Evolutionary conservation across 2,329 filamentous ascomycete species (phyloP), one percentile per base, ranked within the genome.

Genomic region (Exophiala bonariae): DNA sequence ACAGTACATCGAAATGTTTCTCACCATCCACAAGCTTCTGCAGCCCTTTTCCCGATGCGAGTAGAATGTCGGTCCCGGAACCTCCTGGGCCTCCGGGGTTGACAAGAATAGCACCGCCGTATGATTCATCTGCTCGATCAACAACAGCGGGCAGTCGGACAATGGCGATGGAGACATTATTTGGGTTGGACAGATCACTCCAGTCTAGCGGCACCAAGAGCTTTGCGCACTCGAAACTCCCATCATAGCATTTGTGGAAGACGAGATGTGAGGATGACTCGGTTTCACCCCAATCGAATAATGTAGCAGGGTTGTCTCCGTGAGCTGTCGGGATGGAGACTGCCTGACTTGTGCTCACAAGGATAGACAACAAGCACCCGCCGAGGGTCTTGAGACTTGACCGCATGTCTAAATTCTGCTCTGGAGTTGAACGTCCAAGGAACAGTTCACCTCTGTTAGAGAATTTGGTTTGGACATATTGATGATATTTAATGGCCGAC

Each of bases 151-250:
- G 72, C 6, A 71, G 62, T 20, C 69, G 70, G n/a, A 71, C 65
- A 8, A 79, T 60, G 3, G 75, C 75, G 19, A 79, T 54, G 2
- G 64, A 64, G 16, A 75, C 65, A 16, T 59, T 58, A 34, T 63
- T 65, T 30, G 28, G 63, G 56, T 30, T 70, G 63, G 1, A 59
- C 57, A 3, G 61, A 60, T 56, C 49, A 23, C 71, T 65, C 61
- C 71, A 75, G 55, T 73, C 72, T 59, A 79, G 68, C 0, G 76
- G 77, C 0, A 78, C 66, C 36, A 71, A 62, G 3, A 80, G 60
- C 4, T 71, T 65, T n/a, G 76, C 73, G 50, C 76, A 79, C 53
- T 75, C 65, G 44, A 72, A 72, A 33, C 7, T 19, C 3, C 63
- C 67, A 44, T 64, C 64, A 46, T 70, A 75, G 59, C 76, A 78